A percentile compares a stretch with the other conserved stretches of the same genome.
Evolutionary conservation across 225 moss, liverwort and hornwort genomes (phyloP).

Genomic region (Physcomitrellopsis africana): DNA sequence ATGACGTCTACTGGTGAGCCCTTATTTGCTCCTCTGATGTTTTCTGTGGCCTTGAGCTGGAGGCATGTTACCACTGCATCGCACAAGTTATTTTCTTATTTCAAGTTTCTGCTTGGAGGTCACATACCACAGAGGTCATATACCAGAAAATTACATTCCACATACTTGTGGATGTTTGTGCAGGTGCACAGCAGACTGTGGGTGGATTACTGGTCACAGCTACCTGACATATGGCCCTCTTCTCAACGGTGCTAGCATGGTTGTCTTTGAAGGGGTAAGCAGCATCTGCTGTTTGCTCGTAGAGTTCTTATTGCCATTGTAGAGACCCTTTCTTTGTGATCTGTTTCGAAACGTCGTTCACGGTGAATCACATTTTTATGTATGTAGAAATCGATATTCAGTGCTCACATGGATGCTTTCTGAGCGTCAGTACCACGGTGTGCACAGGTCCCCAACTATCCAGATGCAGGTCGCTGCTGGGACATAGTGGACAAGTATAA

Average conservation of each 20-base stretch:
- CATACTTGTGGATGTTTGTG: constrained; percentile 30
- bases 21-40: background rate
- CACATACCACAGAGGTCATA: too few species aligned
- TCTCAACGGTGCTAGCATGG: constrained; percentile 84
- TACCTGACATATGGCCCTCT: constrained; percentile 95
- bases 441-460: constrained; percentile 84
- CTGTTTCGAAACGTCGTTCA: background rate
- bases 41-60: constrained; percentile 8
- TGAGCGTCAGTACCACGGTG: constrained; percentile 1
- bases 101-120: constrained; percentile 14
- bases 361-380: background rate
- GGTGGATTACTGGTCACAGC: constrained; percentile 99
- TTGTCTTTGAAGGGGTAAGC: constrained; percentile 94
- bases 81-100: background rate
- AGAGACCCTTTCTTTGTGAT: background rate
- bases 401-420: constrained; percentile 3
- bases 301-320: background rate
- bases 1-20: constrained; percentile 61
- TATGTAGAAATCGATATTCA: background rate
- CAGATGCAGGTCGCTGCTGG: constrained; percentile 96
- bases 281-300: constrained; percentile 1
- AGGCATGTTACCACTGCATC: background rate
- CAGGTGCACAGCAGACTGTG: constrained; percentile 99
- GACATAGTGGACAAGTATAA: constrained; percentile 98
- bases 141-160: constrained; percentile 15